These are phyloP conservation scores for Flaveria floridana DNA, from an alignment of 140 eudicot species.

Conservation along the genomic window DNA sequence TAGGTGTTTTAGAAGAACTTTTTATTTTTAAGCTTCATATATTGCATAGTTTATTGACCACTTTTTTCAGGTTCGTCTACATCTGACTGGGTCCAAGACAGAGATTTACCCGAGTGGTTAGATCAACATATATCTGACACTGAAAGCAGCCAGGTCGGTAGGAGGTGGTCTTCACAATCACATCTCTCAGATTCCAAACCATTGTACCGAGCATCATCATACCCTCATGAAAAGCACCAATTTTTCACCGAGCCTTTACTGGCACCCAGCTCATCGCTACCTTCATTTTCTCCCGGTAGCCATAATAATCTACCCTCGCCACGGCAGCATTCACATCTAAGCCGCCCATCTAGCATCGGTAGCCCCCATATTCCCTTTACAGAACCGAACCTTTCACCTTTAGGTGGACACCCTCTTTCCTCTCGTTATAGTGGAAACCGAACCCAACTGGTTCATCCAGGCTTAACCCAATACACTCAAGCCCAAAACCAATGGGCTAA, in stretches of 20 bases:
- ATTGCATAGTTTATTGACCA: not conserved
- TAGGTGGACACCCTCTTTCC: conserved; percentile 44
- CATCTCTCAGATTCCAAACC: conserved; percentile 59
- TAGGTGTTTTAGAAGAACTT: conserved; percentile 1
- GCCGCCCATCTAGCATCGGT: conserved; percentile 43
- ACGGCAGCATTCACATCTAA: conserved; percentile 44
- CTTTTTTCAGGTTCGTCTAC: conserved; percentile 79
- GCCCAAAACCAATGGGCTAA: conserved; percentile 70
- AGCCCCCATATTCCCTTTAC: conserved; percentile 61
- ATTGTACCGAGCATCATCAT: conserved; percentile 77
- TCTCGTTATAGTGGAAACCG: conserved; percentile 52
- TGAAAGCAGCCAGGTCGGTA: conserved; percentile 62
- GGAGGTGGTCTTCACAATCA: conserved; percentile 95
- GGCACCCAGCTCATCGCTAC: conserved; percentile 69
- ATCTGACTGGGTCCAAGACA: conserved; percentile 77
- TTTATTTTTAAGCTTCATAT: not conserved
- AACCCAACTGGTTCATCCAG: conserved; percentile 46
- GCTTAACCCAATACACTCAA: conserved; percentile 44
- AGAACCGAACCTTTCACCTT: conserved; percentile 49
- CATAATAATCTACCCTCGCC: conserved; percentile 25
- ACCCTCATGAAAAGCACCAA: conserved; percentile 69
- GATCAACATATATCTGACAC: conserved; percentile 72
- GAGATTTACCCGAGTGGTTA: conserved; percentile 69
- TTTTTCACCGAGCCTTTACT: conserved; percentile 57
- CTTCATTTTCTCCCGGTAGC: conserved; percentile 78